Evolutionary conservation across 805 yeast genomes (phyloP).

Genomic region (Cyberlindnera sargentensis): DNA sequence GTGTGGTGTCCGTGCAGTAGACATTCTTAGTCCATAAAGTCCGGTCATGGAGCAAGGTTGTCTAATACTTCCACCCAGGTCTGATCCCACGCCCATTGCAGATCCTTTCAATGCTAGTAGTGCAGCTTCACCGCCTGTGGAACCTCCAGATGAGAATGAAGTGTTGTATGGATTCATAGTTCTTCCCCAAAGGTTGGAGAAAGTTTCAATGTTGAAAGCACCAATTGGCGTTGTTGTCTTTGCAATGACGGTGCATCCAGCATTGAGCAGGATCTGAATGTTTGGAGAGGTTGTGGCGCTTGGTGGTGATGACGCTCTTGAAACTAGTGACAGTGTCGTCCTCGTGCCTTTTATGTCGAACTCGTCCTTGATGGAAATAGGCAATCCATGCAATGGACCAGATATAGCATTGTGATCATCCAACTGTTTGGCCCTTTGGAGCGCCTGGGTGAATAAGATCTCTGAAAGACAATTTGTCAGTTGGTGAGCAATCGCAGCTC

Average conservation of each 20-base stretch:
- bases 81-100: constrained; percentile 47
- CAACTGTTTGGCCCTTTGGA: constrained; percentile 43
- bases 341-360: constrained; percentile 36
- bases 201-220: constrained; percentile 41
- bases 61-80: constrained; percentile 47
- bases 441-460: constrained; percentile 46
- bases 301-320: constrained; percentile 42
- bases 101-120: constrained; percentile 38
- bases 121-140: constrained; percentile 50
- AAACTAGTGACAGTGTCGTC: constrained; percentile 41
- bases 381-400: constrained; percentile 66
- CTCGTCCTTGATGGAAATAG: constrained; percentile 50
- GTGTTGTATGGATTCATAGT: constrained; percentile 39
- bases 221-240: constrained; percentile 49
- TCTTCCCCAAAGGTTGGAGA: constrained; percentile 36
- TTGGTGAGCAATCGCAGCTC: constrained; percentile 56
- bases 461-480: constrained; percentile 31
- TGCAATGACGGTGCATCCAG: constrained; percentile 47
- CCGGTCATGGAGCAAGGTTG: constrained; percentile 39
- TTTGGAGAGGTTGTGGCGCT: constrained; percentile 31
- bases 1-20: constrained; percentile 35
- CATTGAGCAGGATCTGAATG: constrained; percentile 32
- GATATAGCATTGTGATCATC: constrained; percentile 44
- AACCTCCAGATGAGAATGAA: constrained; percentile 42
- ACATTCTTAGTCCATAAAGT: constrained; percentile 36